These are phyloP conservation scores for Chamaecyparis obtusa DNA, from an alignment of 75 land plant genomes.

Conservation along the genomic window DNA sequence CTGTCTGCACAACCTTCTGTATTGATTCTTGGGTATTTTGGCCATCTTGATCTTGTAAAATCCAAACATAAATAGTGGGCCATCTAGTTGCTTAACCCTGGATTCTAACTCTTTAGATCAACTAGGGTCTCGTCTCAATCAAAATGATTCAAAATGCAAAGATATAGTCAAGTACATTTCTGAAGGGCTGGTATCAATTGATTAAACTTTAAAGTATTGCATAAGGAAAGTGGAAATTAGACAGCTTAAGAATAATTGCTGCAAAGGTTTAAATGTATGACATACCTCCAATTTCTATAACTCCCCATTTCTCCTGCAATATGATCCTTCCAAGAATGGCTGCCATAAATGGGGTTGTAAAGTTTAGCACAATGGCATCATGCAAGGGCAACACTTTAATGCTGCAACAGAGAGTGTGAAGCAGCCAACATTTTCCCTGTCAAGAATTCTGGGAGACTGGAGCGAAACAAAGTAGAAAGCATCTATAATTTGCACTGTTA, in stretches of 20 bases:
- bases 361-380: conserved; percentile 51
- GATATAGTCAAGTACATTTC: neutral
- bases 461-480: neutral
- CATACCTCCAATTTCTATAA: conserved; percentile 49
- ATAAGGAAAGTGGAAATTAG: conserved; percentile 3
- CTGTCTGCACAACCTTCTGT: neutral
- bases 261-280: neutral
- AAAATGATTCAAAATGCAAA: neutral
- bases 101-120: neutral
- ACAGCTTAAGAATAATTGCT: neutral
- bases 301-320: conserved; percentile 44
- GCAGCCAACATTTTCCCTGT: conserved; percentile 10
- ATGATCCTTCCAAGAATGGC: conserved; percentile 43
- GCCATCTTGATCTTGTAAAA: neutral
- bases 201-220: neutral
- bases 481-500: neutral
- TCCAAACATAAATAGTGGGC: neutral
- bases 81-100: neutral
- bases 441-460: conserved; percentile 2
- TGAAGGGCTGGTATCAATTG: neutral
- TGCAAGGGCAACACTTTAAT: conserved; percentile 39
- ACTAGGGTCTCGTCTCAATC: neutral
- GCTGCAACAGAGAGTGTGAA: conserved; percentile 26
- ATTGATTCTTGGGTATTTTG: neutral
- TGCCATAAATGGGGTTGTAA: conserved; percentile 50